These are phyloP conservation scores for Exophiala mesophila DNA, from an alignment of 2,329 filamentous ascomycete genomes.

Conservation along the genomic window DNA sequence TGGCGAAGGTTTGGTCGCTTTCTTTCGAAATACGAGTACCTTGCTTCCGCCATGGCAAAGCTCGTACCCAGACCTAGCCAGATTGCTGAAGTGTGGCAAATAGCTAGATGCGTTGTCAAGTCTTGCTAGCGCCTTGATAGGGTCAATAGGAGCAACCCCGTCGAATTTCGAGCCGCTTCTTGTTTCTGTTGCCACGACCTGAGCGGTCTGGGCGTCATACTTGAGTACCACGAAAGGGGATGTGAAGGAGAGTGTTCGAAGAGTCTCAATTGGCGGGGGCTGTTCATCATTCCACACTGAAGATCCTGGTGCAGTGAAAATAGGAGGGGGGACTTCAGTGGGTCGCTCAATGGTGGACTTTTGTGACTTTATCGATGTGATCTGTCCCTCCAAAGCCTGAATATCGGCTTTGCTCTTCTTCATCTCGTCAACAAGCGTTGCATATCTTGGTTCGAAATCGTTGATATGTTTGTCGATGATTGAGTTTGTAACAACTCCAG, in stretches of 20 bases:
- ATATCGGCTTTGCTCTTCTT: conserved; percentile 12
- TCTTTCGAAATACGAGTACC: conserved; percentile 24
- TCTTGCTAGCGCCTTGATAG: conserved; percentile 34
- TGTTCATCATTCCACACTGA: conserved; percentile 23
- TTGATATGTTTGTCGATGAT: conserved; percentile 19
- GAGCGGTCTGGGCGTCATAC: conserved; percentile 22
- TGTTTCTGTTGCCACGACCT: conserved; percentile 21
- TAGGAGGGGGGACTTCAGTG: conserved; percentile 13
- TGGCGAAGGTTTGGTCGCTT: conserved; percentile 4
- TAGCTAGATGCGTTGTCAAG: conserved; percentile 40
- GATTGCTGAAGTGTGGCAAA: conserved; percentile 35
- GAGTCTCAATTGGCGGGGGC: conserved; percentile 13
- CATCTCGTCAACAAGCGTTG: conserved; percentile 18
- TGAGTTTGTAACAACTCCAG: conserved; percentile 19
- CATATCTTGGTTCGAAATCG: conserved; percentile 22
- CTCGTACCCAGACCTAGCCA: conserved; percentile 39
- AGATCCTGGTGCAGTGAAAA: conserved; percentile 15
- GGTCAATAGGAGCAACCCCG: conserved; percentile 15
- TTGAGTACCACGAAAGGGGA: conserved; percentile 20
- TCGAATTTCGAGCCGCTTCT: conserved; percentile 7
- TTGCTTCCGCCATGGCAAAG: conserved; percentile 39
- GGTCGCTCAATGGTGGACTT: not conserved
- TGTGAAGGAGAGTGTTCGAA: conserved; percentile 7
- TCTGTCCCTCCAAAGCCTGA: not conserved
- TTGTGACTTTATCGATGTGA: not conserved